Evolutionary conservation across 164 flowering plant species (phyloP).

Genomic region (Aristolochia fimbriata): DNA sequence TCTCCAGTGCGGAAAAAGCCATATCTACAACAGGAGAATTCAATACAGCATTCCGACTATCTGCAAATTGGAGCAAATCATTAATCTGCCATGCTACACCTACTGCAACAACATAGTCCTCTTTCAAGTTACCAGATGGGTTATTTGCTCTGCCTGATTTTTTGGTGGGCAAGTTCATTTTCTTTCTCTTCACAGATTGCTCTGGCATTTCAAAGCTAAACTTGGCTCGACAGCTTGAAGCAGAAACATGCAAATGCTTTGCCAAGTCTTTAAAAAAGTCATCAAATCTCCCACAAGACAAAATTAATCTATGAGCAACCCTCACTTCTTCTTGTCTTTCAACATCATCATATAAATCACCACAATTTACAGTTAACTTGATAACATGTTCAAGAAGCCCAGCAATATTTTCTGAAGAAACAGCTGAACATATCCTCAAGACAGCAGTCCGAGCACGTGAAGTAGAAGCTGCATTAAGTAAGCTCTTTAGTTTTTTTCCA

Average conservation of each 20-base stretch:
- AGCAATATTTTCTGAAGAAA: constrained; percentile 36
- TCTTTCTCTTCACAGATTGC: constrained; percentile 34
- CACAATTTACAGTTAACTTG: constrained; percentile 34
- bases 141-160: constrained; percentile 26
- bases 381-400: constrained; percentile 48
- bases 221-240: constrained; percentile 35
- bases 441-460: constrained; percentile 49
- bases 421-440: constrained; percentile 41
- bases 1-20: constrained; percentile 44
- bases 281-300: constrained; percentile 49
- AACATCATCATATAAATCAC: constrained; percentile 37
- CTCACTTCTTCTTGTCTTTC: constrained; percentile 71
- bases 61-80: constrained; percentile 50
- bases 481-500: constrained; percentile 42
- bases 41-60: constrained; percentile 40
- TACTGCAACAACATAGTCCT: constrained; percentile 42
- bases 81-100: constrained; percentile 87
- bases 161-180: constrained; percentile 25
- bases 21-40: constrained; percentile 31
- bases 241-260: constrained; percentile 38
- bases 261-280: constrained; percentile 48
- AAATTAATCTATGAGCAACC: constrained; percentile 61
- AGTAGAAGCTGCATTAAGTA: constrained; percentile 46
- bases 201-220: constrained; percentile 37
- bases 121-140: constrained; percentile 23